Evolutionary conservation across 2,329 filamentous ascomycete species (phyloP), one percentile per base, ranked within the genome.

Genomic region (Ophiocordyceps robertsii): DNA sequence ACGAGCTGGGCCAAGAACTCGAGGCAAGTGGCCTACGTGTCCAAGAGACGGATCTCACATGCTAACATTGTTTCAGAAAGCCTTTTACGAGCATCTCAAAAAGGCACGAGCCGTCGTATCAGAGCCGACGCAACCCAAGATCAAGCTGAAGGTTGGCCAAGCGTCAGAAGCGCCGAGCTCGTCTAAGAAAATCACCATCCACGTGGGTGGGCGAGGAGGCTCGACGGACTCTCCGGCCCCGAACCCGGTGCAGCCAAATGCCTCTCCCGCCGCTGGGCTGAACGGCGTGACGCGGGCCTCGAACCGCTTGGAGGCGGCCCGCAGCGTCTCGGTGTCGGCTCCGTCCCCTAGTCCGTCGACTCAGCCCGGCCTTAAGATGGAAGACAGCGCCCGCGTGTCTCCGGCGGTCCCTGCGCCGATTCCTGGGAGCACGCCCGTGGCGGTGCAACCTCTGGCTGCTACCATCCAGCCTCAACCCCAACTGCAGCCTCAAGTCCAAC

Each of bases 101-200:
- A 73, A 84, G 53, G 87, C 86, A 10, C 87, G 83, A 58, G 72
- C 72, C 38, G 72, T 72, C 43, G 84, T 90, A 16, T 70, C 75
- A 39, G 84, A 92, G 59, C 82, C 86, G 13, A 67, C 74, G 1
- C 77, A 81, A 53, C 77, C 83, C 31, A 87, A 86, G 56, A 83
- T 93, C 53, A 93, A 88, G 61, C 69, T 95, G 43, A 89, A 84
- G 59, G 73, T 87, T 55, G 69, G 73, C 6, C 62, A 66, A 37
- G 59, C 60, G 21, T 55, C 60, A 29, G 68, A 74, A 29, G 63
- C 66, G 10, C 60, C 72, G 1, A 51, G 53, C 37, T 60, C 65
- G 45, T 59, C 68, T 9, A 80, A 79, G 58, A 83, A 77, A 57
- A 79, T 90, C 43, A 89, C 80, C 17, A 75, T 87, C 39, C 81